Conservation (phyloP, 2,329 filamentous ascomycete species). For the Colletotrichum chlorophyti region DNA sequence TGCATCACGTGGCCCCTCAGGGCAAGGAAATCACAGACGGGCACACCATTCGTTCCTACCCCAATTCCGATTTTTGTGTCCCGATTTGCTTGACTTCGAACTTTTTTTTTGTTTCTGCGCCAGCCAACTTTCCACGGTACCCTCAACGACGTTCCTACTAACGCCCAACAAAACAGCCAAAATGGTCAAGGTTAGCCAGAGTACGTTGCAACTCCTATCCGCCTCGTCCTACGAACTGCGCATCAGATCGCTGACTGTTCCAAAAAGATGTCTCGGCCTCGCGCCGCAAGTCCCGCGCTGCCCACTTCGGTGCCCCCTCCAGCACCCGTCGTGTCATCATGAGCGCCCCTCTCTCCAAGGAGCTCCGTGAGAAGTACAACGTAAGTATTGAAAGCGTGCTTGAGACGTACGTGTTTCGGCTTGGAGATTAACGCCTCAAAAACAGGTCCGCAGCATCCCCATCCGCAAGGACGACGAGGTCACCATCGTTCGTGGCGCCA, state of each 20-base stretch:
- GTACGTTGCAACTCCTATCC: constrained; percentile 44
- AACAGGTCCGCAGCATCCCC: constrained; percentile 91
- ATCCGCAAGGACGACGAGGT: constrained; percentile 98
- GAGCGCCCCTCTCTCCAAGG: constrained; percentile 94
- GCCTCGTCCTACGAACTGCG: constrained; percentile 2
- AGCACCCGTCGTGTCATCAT: constrained; percentile 95
- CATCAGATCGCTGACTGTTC: constrained; percentile 30
- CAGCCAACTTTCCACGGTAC: constrained; percentile 7
- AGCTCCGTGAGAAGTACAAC: constrained; percentile 99
- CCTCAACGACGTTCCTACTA: constrained; percentile 27
- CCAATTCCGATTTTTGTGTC: constrained; percentile 11
- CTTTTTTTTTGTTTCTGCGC: not conserved
- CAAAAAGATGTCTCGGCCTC: constrained; percentile 73
- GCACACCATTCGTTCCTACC: not conserved
- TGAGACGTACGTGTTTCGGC: no score
- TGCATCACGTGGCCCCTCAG: not conserved
- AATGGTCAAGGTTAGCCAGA: constrained; percentile 76
- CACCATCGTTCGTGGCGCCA: constrained; percentile 85
- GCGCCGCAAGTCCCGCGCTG: constrained; percentile 98
- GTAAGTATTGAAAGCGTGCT: constrained; percentile 60
- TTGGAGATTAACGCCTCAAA: not conserved
- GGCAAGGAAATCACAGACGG: not conserved
- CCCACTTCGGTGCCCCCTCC: constrained; percentile 95
- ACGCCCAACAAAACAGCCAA: constrained; percentile 47
- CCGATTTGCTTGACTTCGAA: not conserved